Evolutionary conservation across 192 early-diverging fungal species (phyloP), one percentile per base, ranked within the genome.

Genomic region (Rhizoclosmatium sp.): DNA sequence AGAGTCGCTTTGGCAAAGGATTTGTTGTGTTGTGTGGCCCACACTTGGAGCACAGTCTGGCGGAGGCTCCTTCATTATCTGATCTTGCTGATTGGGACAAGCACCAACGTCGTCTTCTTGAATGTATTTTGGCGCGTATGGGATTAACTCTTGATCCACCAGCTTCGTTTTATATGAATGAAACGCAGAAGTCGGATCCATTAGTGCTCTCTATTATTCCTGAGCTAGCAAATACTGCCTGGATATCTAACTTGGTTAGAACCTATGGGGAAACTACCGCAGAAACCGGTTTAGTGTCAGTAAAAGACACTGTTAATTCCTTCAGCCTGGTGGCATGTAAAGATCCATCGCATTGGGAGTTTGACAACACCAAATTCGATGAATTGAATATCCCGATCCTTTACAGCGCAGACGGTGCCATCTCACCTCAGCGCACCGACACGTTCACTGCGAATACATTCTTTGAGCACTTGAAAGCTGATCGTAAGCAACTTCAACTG

Each of bases 41-140:
- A 46, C 97, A 99, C 74, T 86, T 95, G 23, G 97, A 97, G 79
- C 95, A 93, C 79, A 89, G 89, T 44, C 88, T 90, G 65, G 82
- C 9, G 19, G 7, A 7, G 7, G 60, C 86, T 31, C 84, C 65
- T 54, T 39, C 64, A 23, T 61, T 60, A 12, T 12, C 21, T 41
- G 87, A 88, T 51, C 88, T 91, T 62, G 85, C 83, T 3, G 79
- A 89, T 75, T 82, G 86, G 40, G 83, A 76, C 21, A 47, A 62
- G 31, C 74, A 66, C 45, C 74, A 62, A 48, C 31, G 31, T 2
- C 44, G 14, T 31, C 66, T 70, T 9, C 60, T 94, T 59, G 80
- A 88, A 19, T 86, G 87, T 2, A 74, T 93, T 23, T 84, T 96
- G 61, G 56, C 68, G 3, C 87, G 89, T 16, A 85, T 96, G 65